These are phyloP conservation scores for Amylostereum areolatum DNA, from an alignment of 1,284 basidiomycete species.

Conservation along the genomic window DNA sequence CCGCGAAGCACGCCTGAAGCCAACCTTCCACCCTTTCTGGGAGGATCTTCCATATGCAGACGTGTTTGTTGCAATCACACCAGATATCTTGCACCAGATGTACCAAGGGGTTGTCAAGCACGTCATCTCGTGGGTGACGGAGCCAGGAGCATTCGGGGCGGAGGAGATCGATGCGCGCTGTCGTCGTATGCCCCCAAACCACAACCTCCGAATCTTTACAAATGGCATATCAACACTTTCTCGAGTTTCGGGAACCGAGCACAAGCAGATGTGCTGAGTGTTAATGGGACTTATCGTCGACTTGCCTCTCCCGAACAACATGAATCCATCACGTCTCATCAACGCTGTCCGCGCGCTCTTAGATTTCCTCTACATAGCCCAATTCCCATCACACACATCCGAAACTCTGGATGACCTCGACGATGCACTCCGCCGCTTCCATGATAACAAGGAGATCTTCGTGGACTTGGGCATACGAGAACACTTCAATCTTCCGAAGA, in stretches of 20 bases:
- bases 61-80: no score
- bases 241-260: constrained; percentile 9
- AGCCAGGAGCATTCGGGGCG: no score
- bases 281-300: neutral
- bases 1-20: no score
- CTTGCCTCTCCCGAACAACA: neutral
- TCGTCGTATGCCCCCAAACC: neutral
- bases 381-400: constrained; percentile 3
- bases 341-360: constrained; percentile 5
- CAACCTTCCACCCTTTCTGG: no score
- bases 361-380: constrained; percentile 8
- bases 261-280: constrained; percentile 8
- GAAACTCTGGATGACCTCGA: constrained; percentile 14
- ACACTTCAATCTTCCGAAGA: constrained; percentile 5
- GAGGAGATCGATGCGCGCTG: no score
- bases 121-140: no score
- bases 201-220: constrained; percentile 12
- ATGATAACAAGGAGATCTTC: constrained; percentile 18
- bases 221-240: constrained; percentile 18
- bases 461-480: constrained; percentile 13
- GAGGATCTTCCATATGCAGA: no score
- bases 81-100: no score
- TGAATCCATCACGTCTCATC: neutral
- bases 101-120: no score
- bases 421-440: constrained; percentile 13